Conservation (phyloP, 352 stramenopile genomes). For the Pseudoperonospora humuli region DNA sequence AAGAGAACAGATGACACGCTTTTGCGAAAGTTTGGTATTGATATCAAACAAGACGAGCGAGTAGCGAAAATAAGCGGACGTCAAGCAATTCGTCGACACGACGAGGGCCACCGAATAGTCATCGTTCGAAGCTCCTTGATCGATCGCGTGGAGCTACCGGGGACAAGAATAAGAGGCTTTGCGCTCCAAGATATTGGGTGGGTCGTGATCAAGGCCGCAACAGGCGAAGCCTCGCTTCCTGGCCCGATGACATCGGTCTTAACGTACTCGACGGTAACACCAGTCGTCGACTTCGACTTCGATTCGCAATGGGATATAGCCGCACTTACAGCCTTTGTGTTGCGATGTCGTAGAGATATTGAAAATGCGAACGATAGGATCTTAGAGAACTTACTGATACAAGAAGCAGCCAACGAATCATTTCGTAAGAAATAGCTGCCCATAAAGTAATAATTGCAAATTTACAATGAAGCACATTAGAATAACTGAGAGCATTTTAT, state of each 20-base stretch:
- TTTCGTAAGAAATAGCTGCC: no score
- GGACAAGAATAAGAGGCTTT: constrained; percentile 3
- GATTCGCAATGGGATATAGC: constrained; percentile 28
- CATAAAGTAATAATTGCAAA: no score
- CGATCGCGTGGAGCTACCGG: constrained; percentile 6
- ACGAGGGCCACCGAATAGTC: constrained; percentile 13
- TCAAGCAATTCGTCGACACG: constrained; percentile 21
- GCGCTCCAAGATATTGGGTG: constrained; percentile 22
- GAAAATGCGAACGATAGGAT: constrained; percentile 19
- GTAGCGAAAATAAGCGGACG: constrained; percentile 10
- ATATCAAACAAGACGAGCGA: constrained; percentile 12
- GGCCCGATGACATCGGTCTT: constrained; percentile 18
- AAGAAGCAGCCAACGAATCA: constrained; percentile 15
- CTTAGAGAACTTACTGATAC: constrained; percentile 16
- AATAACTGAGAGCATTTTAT: no score
- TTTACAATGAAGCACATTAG: no score
- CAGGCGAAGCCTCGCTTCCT: constrained; percentile 3
- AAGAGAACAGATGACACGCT: constrained; percentile 13
- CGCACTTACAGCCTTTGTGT: constrained; percentile 36
- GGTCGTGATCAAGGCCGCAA: constrained; percentile 22
- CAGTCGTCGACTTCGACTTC: constrained; percentile 22
- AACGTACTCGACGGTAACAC: constrained; percentile 20
- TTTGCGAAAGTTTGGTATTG: constrained; percentile 24
- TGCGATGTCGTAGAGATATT: constrained; percentile 20
- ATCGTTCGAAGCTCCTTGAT: constrained; percentile 21